Evolutionary conservation across 805 yeast genomes (phyloP), one percentile per base, ranked within the genome.

Genomic region (Yarrowia deformans): DNA sequence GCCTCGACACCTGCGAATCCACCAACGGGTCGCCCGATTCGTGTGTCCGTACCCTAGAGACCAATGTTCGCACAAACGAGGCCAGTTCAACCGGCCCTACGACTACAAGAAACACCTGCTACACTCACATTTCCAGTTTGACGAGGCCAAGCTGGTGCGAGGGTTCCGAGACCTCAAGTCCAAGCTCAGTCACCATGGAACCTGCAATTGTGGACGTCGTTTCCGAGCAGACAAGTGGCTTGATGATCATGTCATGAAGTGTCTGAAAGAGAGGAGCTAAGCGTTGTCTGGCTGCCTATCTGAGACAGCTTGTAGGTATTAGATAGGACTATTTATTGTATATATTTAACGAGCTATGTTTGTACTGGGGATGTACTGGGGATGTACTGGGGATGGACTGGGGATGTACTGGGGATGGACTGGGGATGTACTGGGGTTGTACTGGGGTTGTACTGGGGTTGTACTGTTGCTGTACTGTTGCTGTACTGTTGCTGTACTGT

Each of bases 61-160:
- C n/a, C 77, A 77, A 55, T 88, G 91, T 74, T 77, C 82, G 3
- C 90, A 87, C 75, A 86, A 83, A 73, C 81, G 87, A 14, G 88
- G 90, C 37, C 84, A 81, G 73, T 88, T 88, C 79, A 88, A 88
- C 77, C 79, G 91, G 61, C 89, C 89, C 7, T 88, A 88, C 75
- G 91, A 88, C 75, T 87, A 80, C 79, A 88, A 88, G 74, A 88
- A 88, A 74, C 91, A 88, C 74, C 76, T 88, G 68, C 77, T 88
- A 49, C 88, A 87, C 74, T 79, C 83, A 67, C 91, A 88, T 72
- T 88, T 88, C 74, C 75, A 75, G 58, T 87, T 87, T 74, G 88
- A 85, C 71, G 80, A 84, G 69, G 72, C 72, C 14, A 79, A 79
- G 5, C 74, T 77, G 45, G 81, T 82, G 12, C 81, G 82, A 66